Evolutionary conservation across 2,329 filamentous ascomycete genomes (phyloP), one percentile per base, ranked within the genome.

Genomic region (Talaromyces amestolkiae): DNA sequence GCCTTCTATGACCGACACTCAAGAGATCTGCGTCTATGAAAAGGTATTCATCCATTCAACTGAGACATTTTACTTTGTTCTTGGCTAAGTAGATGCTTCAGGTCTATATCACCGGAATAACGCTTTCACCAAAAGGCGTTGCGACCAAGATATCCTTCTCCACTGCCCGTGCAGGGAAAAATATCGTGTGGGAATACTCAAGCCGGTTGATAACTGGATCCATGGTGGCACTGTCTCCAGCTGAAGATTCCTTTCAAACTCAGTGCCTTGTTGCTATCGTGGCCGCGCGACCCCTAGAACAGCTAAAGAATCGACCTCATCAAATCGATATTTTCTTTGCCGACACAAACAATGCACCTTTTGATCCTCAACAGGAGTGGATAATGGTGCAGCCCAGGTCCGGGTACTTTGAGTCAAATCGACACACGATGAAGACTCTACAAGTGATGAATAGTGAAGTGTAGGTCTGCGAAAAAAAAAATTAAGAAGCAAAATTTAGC

Each of bases 261-360:
- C 82, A 86, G 37, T 93, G 91, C 69, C 85, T 89, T 47, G 81
- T 95, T 3, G 93, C 90, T 0, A 82, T 87, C 2, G 84, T 97
- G 24, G 91, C 90, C 5, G 90, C 90, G 17, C 84, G 91, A 13
- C 86, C 87, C 0, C 74, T 92, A 3, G 77, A 81, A 1, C 86
- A 85, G 0, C 77, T 96, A 0, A 83, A 89, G 45, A 82, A 86
- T 37, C 85, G 87, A 51, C 89, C 90, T 0, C 89, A 91, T 0
- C 84, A 89, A 39, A 84, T 97, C 17, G 92, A 97, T 69, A 80
- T 97, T 0, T 89, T 89, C 72, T 93, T 92, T 79, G 85, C 86
- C 0, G 76, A 84, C 8, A 71, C 81, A 0, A 79, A 86, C 2
- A 85, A 93, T 27, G 80, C 88, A 0, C 81, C 86, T 22, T 81